Evolutionary conservation across 352 stramenopile species (phyloP), one percentile per base, ranked within the genome.

Genomic region (Plasmopara muralis): DNA sequence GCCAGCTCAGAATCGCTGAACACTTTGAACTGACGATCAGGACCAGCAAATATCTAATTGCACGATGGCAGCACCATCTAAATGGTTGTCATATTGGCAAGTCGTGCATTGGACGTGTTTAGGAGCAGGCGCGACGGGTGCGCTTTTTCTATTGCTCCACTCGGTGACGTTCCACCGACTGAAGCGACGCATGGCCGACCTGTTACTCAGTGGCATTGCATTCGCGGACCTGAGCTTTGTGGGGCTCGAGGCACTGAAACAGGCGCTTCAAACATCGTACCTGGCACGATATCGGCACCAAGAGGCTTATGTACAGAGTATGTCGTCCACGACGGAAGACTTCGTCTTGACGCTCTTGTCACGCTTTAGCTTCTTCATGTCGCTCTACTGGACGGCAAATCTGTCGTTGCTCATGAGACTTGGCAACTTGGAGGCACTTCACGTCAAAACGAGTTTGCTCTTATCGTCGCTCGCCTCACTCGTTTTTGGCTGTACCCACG

Each of bases 321-420:
- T 10, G 12, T 1, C 16, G 35, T 57, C 61, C 34, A 34, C 38
- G 4, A 51, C 60, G 9, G 18, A 15, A 14, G 42, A 63, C 37
- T 62, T 72, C 37, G 33, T 70, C 15, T 34, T 82, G 28, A 69
- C 68, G 29, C 51, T 77, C 33, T 49, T 85, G n/a, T 61, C 65
- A 14, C 77, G 77, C 47, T 80, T 77, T 50, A 60, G 66, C 47
- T 83, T 88, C 60, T 86, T 86, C 68, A 86, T 83, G 71, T 88
- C 77, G 38, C 53, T 88, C 30, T 88, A 77, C 47, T 88, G 77
- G 77, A 69, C 85, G 57, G 53, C 72, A 34, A 86, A 72, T 45
- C 65, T 88, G 29, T 88, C 77, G 64, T 54, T 86, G 62, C 68
- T 86, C 55, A 75, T 88, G 68, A 72, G 77, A 39, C 50, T 83